Evolutionary conservation across 2,329 filamentous ascomycete genomes (phyloP).

Genomic region (Botryotinia convoluta): DNA sequence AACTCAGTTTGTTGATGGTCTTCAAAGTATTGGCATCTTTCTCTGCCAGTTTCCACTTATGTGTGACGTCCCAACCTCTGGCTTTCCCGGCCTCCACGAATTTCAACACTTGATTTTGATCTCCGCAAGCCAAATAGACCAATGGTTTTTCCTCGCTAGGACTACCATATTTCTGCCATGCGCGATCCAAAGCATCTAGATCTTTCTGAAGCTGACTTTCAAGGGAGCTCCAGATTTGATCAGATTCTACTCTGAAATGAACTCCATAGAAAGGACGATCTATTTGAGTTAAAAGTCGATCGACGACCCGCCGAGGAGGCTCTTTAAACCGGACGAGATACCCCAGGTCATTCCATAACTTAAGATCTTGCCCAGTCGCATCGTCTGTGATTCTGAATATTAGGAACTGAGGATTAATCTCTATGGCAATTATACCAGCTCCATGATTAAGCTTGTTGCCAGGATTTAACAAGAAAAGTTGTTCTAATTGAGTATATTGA

Average conservation of each 20-base stretch:
- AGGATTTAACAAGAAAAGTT: constrained; percentile 20
- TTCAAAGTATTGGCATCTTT: constrained; percentile 27
- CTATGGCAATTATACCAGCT: constrained; percentile 37
- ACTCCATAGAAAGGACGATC: constrained; percentile 38
- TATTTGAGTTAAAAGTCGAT: constrained; percentile 32
- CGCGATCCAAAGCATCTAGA: constrained; percentile 39
- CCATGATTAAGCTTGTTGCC: constrained; percentile 21
- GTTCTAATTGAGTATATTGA: constrained; percentile 23
- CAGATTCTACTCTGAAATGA: constrained; percentile 41
- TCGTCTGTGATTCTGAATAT: constrained; percentile 42
- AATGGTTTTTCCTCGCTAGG: constrained; percentile 31
- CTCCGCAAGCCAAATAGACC: constrained; percentile 41
- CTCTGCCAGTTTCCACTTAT: constrained; percentile 38
- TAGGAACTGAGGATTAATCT: constrained; percentile 38
- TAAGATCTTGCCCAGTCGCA: constrained; percentile 38
- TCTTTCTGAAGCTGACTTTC: constrained; percentile 39
- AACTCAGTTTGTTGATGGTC: constrained; percentile 35
- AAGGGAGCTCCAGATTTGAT: constrained; percentile 41
- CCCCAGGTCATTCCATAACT: constrained; percentile 40
- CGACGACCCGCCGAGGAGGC: constrained; percentile 32
- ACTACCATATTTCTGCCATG: constrained; percentile 36
- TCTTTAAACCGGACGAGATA: constrained; percentile 38
- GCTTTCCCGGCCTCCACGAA: constrained; percentile 36
- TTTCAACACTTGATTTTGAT: constrained; percentile 37
- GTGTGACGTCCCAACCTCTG: constrained; percentile 40